A percentile compares a stretch with the other conserved stretches of the same genome.
Evolutionary conservation across 2,329 filamentous ascomycete genomes (phyloP).

Genomic region (Chrysoporthe cubensis): DNA sequence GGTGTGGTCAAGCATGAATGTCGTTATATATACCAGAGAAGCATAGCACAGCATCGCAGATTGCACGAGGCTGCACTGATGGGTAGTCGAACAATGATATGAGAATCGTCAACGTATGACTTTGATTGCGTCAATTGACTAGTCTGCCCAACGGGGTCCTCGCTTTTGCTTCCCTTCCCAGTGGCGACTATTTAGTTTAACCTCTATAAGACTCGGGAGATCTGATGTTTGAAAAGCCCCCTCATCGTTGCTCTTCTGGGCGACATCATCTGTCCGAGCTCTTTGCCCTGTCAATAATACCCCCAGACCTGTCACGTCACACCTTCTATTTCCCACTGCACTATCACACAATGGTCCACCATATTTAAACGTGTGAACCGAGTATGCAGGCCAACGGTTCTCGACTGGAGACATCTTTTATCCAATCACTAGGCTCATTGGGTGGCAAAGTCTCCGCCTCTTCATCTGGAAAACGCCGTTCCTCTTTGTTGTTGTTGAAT

Average conservation of each 20-base stretch:
- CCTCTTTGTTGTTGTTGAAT: slow-evolving; percentile 24
- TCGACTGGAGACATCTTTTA: slow-evolving; percentile 13
- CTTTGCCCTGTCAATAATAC: background rate
- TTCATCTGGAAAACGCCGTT: slow-evolving; percentile 25
- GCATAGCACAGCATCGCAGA: slow-evolving; percentile 23
- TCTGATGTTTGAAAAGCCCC: background rate
- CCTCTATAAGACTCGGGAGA: background rate
- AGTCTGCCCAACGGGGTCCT: background rate
- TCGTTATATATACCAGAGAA: slow-evolving; percentile 14
- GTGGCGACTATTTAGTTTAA: background rate
- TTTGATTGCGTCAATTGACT: background rate
- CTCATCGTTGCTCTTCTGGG: background rate
- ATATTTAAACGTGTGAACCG: background rate
- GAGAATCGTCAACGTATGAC: slow-evolving; percentile 11
- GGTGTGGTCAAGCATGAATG: background rate
- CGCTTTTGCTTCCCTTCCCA: background rate
- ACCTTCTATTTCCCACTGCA: background rate
- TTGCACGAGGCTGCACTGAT: slow-evolving; percentile 8
- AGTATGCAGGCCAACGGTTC: background rate
- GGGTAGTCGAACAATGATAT: slow-evolving; percentile 18
- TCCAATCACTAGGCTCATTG: slow-evolving; percentile 21
- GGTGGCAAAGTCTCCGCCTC: slow-evolving; percentile 13
- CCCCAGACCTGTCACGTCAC: background rate
- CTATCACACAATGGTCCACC: background rate
- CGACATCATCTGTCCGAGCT: background rate